Evolutionary conservation across 352 stramenopile species (phyloP), one percentile per base, ranked within the genome.

Genomic region (Phytophthora tubulina): DNA sequence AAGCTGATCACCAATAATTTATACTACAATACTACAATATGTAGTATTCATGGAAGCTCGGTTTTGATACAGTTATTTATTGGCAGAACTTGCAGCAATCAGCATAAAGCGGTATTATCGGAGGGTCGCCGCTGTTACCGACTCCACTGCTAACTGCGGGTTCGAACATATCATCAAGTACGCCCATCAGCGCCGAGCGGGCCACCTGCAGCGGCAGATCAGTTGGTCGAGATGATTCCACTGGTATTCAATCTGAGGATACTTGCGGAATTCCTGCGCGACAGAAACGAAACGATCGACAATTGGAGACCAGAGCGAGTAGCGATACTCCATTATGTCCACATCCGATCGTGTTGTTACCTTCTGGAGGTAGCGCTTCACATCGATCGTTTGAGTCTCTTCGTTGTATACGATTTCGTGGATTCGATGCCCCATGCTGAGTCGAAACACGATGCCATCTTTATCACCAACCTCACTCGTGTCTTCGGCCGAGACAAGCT

Each of bases 341-440:
- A 90, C 78, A 53, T 95, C 86, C 6, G 81, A 90, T 14, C 63
- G 74, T 31, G 75, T 82, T 10, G 79, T 90, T 21, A 84, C 82
- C 11, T 85, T 86, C 51, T 96, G 87, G 4, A 93, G 67, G 62
- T 92, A 97, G 38, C 85, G 81, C 70, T 96, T 96, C 9, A 97
- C 88, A 45, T 97, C 90, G 42, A 97, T 91, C 17, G 86, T 94
- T 55, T 96, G 88, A 2, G 81, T 89, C 51, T 94, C 84, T 72
- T 93, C 86, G 53, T 97, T 93, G 78, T 96, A 96, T 56, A 83
- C 85, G 65, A 97, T 91, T 65, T 95, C 84, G 62, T 97, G 90
- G 51, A 97, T 95, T 52, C 88, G 88, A 63, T 97, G 90, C 3
- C 90, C 90, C 90, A 97, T 96, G 36, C 84, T 96, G 39, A 97